These are phyloP conservation scores for Zopfia rhizophila DNA, from an alignment of 2,329 filamentous ascomycete species.

Conservation along the genomic window DNA sequence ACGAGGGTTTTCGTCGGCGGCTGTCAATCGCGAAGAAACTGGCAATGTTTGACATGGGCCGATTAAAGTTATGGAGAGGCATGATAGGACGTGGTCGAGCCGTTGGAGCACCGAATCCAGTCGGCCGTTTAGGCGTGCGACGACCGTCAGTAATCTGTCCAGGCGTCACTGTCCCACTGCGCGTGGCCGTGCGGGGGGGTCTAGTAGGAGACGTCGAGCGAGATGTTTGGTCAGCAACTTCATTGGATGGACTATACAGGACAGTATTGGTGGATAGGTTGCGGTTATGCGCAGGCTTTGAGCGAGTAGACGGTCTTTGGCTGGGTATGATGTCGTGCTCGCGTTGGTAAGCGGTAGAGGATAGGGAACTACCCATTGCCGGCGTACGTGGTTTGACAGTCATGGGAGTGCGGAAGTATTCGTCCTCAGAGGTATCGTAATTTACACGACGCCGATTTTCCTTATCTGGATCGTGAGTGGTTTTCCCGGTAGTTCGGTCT, in stretches of 20 bases:
- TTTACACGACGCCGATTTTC: constrained; percentile 38
- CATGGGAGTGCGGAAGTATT: constrained; percentile 57
- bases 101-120: constrained; percentile 37
- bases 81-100: constrained; percentile 42
- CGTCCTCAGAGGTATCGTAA: constrained; percentile 52
- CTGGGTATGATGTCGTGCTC: constrained; percentile 42
- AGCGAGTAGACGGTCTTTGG: constrained; percentile 28
- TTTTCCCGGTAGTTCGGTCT: constrained; percentile 24
- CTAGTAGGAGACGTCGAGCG: constrained; percentile 40
- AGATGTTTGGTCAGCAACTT: constrained; percentile 52
- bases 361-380: constrained; percentile 31
- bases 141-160: constrained; percentile 41
- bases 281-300: constrained; percentile 68
- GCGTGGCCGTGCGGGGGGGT: constrained; percentile 39
- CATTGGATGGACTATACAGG: constrained; percentile 75
- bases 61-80: constrained; percentile 65
- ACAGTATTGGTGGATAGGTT: constrained; percentile 86
- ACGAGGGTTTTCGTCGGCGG: constrained; percentile 65
- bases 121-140: constrained; percentile 57
- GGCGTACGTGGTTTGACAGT: constrained; percentile 42
- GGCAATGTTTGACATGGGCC: constrained; percentile 66
- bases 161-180: constrained; percentile 49
- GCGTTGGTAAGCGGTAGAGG: constrained; percentile 47
- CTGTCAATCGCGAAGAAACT: constrained; percentile 64
- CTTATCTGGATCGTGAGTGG: constrained; percentile 30